phyloP scores from a whole-genome alignment of 1,139 yeast genomes.

The Suhomyces bribrorum region DNA sequence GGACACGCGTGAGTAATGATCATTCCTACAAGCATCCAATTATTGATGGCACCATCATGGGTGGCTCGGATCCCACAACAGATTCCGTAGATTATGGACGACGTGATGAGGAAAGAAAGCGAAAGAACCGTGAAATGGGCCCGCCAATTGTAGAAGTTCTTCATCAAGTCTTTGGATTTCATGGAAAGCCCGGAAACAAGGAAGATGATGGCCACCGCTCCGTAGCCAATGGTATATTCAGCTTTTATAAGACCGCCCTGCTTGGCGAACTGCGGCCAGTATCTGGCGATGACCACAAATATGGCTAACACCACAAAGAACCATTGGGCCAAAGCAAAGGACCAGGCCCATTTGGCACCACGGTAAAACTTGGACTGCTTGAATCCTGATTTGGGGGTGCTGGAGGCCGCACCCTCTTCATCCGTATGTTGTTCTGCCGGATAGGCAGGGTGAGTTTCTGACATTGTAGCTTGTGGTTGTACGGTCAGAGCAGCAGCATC shows the following conservation, averaged over 20 bases:
- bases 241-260: slow-evolving; percentile 77
- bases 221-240: slow-evolving; percentile 76
- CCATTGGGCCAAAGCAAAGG: slow-evolving; percentile 56
- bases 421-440: background rate
- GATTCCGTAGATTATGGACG: slow-evolving; percentile 74
- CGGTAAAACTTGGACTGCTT: slow-evolving; percentile 1
- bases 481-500: background rate
- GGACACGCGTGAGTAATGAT: slow-evolving; percentile 86
- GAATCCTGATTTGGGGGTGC: background rate
- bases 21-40: slow-evolving; percentile 77
- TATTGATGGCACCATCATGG: slow-evolving; percentile 56
- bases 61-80: slow-evolving; percentile 66
- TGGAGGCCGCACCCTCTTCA: background rate
- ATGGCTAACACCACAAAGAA: slow-evolving; percentile 71
- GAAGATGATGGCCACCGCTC: slow-evolving; percentile 85
- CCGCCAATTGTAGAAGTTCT: slow-evolving; percentile 72
- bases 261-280: slow-evolving; percentile 79
- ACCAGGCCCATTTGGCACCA: slow-evolving; percentile 15
- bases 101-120: slow-evolving; percentile 72
- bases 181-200: slow-evolving; percentile 78
- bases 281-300: slow-evolving; percentile 71
- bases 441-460: background rate
- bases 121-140: slow-evolving; percentile 74
- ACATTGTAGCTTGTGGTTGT: background rate
- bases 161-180: slow-evolving; percentile 58